These are phyloP conservation scores for Forsythia viridissima DNA, from an alignment of 257 asterid genomes.

Conservation along the genomic window DNA sequence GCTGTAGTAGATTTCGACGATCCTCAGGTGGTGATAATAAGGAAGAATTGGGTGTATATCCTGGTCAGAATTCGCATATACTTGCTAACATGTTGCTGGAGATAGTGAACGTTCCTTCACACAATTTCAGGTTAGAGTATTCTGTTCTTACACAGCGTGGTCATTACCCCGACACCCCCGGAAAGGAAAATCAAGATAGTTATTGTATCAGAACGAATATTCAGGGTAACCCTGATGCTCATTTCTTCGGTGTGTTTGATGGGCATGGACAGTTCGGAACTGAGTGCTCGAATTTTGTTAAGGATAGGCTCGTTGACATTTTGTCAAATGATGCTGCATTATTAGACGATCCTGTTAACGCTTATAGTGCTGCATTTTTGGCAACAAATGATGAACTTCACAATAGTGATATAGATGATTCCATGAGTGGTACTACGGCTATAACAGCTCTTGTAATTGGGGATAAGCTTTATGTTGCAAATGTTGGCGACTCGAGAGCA, in stretches of 20 bases:
- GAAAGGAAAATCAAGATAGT: slow-evolving; percentile 88
- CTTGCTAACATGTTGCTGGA: slow-evolving; percentile 48
- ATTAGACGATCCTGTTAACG: slow-evolving; percentile 79
- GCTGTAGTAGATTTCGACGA: slow-evolving; percentile 58
- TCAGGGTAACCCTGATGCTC: slow-evolving; percentile 83
- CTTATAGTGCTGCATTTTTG: slow-evolving; percentile 68
- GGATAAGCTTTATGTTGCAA: slow-evolving; percentile 80
- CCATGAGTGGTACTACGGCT: slow-evolving; percentile 98
- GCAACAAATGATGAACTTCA: slow-evolving; percentile 83
- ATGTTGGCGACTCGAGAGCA: slow-evolving; percentile 94
- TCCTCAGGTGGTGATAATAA: slow-evolving; percentile 34
- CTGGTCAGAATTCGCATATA: slow-evolving; percentile 34
- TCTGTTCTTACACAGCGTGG: slow-evolving; percentile 79
- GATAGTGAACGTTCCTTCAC: slow-evolving; percentile 81
- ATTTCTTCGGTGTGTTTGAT: slow-evolving; percentile 96
- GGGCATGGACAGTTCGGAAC: slow-evolving; percentile 89
- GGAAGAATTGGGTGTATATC: slow-evolving; percentile 27
- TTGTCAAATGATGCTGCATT: slow-evolving; percentile 56
- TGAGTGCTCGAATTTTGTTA: slow-evolving; percentile 74
- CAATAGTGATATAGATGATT: slow-evolving; percentile 68
- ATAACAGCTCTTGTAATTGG: slow-evolving; percentile 78
- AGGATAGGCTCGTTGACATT: slow-evolving; percentile 70
- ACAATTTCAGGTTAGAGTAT: slow-evolving; percentile 62
- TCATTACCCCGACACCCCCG: slow-evolving; percentile 80
- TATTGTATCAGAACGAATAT: slow-evolving; percentile 61